Conservation (phyloP, 257 asterid genomes). For the Rhazya stricta region DNA sequence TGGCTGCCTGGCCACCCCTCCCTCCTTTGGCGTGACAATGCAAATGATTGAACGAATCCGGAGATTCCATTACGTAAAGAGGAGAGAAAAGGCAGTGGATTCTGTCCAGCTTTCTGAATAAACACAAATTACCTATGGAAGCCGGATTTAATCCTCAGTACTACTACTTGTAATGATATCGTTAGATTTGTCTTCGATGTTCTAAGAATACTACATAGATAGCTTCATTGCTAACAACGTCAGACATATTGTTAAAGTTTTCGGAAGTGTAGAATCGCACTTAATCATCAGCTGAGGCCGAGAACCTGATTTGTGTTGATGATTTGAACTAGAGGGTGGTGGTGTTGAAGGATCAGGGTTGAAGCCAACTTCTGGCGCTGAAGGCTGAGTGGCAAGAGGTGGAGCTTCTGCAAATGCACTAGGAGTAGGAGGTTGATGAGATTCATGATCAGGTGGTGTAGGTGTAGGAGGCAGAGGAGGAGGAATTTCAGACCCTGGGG, state of each 20-base stretch:
- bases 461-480: background rate
- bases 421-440: background rate
- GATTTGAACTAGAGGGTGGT: background rate
- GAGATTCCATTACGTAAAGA: too few relatives aligned
- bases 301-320: conserved; percentile 11
- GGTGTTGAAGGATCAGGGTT: background rate
- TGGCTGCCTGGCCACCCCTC: too few relatives aligned
- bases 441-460: background rate
- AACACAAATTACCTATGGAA: background rate
- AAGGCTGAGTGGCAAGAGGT: background rate
- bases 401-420: background rate
- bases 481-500: background rate
- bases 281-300: background rate
- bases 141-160: too few relatives aligned
- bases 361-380: background rate
- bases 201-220: background rate
- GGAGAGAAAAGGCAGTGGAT: background rate
- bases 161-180: too few relatives aligned
- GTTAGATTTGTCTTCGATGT: too few relatives aligned
- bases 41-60: too few relatives aligned
- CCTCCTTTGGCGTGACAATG: too few relatives aligned
- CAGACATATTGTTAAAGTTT: background rate
- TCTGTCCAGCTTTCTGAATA: background rate
- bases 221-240: background rate
- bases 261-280: background rate